phyloP scores from a whole-genome alignment of 1,284 basidiomycete genomes.

The Sparassis latifolia region DNA sequence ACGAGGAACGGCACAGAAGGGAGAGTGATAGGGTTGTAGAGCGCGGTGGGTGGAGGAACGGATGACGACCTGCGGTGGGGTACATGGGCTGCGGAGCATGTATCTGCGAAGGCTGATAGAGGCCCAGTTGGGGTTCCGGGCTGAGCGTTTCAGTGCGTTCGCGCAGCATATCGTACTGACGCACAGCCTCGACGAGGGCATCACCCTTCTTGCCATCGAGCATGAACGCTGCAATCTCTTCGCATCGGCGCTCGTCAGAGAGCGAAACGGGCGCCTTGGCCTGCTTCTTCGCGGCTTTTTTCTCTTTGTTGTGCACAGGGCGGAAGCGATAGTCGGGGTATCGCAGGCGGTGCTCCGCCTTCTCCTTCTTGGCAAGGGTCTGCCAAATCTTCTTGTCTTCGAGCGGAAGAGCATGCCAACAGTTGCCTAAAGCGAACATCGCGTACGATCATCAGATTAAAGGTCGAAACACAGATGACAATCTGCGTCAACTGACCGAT shows the following conservation, averaged over 20 bases:
- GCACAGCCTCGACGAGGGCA: conserved; percentile 58
- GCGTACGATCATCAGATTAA: not conserved
- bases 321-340: conserved; percentile 70
- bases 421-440: conserved; percentile 41
- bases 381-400: conserved; percentile 68
- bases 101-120: conserved; percentile 4
- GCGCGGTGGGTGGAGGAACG: conserved; percentile 50
- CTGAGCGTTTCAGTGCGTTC: conserved; percentile 18
- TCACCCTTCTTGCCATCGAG: conserved; percentile 37
- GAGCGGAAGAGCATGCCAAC: conserved; percentile 59
- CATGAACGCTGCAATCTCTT: conserved; percentile 52
- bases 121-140: conserved; percentile 11
- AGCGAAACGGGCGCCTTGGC: conserved; percentile 21
- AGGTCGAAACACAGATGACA: not conserved
- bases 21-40: conserved; percentile 31
- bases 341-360: conserved; percentile 54
- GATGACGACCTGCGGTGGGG: conserved; percentile 55
- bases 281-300: conserved; percentile 28
- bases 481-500: conserved; percentile 37
- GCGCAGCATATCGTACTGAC: conserved; percentile 39
- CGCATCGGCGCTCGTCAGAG: conserved; percentile 29
- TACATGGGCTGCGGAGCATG: conserved; percentile 18
- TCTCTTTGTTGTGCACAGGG: conserved; percentile 59
- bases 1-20: conserved; percentile 34
- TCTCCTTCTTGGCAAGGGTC: conserved; percentile 55